Evolutionary conservation across 768 basidiomycete genomes (phyloP).

Genomic region (Pholiota microspora): DNA sequence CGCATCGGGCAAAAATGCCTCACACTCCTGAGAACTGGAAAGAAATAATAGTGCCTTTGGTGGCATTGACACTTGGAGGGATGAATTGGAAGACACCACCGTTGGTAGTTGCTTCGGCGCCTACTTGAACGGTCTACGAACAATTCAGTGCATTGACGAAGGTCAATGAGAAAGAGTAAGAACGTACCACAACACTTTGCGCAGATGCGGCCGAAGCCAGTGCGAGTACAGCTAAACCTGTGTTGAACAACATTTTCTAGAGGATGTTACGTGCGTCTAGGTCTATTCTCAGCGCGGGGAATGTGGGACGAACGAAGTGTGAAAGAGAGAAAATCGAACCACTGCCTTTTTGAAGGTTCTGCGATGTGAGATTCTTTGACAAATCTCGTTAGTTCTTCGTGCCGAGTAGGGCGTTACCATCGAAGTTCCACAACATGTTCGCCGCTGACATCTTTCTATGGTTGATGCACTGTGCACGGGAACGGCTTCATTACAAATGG

Average conservation of each 20-base stretch:
- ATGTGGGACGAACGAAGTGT: not conserved
- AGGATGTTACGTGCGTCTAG: not conserved
- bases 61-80: constrained; percentile 39
- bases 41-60: constrained; percentile 43
- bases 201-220: constrained; percentile 21
- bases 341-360: constrained; percentile 10
- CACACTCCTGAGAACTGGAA: constrained; percentile 50
- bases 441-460: not conserved
- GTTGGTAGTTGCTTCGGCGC: constrained; percentile 21
- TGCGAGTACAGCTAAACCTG: constrained; percentile 7
- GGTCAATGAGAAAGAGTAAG: no score
- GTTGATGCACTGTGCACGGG: not conserved
- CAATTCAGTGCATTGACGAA: no score
- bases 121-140: constrained; percentile 36
- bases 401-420: not conserved
- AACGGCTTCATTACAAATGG: not conserved
- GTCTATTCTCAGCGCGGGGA: not conserved
- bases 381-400: not conserved
- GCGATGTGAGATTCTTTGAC: not conserved
- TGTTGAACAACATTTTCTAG: constrained; percentile 4
- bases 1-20: constrained; percentile 14
- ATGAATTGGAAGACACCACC: constrained; percentile 46
- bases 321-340: not conserved
- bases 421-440: not conserved
- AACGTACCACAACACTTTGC: no score